Conservation (phyloP, 164 flowering plant species). For the Santalum album region DNA sequence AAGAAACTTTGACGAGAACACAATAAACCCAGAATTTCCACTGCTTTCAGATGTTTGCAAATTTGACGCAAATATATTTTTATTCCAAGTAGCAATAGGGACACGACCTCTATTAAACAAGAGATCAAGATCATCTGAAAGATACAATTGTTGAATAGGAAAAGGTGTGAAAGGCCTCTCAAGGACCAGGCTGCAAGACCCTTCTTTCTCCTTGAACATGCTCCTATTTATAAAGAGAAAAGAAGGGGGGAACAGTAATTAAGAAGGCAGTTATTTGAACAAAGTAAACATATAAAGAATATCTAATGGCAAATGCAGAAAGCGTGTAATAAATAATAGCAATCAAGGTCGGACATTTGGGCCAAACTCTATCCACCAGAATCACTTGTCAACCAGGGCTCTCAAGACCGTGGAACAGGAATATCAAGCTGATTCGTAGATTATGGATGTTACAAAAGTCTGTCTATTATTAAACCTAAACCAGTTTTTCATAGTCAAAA, state of each 20-base stretch:
- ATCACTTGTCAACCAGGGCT: too few relatives aligned
- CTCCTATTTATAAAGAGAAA: conserved; percentile 40
- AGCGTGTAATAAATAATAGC: too few relatives aligned
- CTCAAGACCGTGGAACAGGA: too few relatives aligned
- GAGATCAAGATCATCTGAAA: conserved; percentile 36
- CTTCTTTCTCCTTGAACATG: conserved; percentile 49
- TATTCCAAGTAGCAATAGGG: conserved; percentile 67
- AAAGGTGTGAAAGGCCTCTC: conserved; percentile 86
- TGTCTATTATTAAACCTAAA: too few relatives aligned
- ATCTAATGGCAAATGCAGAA: too few relatives aligned
- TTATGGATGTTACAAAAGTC: too few relatives aligned
- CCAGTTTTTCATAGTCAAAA: too few relatives aligned
- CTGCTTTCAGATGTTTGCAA: conserved; percentile 34
- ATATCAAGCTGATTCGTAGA: too few relatives aligned
- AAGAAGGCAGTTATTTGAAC: not conserved
- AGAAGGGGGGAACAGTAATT: not conserved
- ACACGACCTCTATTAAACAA: conserved; percentile 65
- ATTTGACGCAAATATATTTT: conserved; percentile 31
- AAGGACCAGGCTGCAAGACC: conserved; percentile 62
- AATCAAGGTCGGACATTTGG: too few relatives aligned
- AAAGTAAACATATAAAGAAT: too few relatives aligned
- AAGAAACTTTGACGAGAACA: conserved; percentile 57
- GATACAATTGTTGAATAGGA: conserved; percentile 71
- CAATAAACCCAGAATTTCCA: conserved; percentile 66
- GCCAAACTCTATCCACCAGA: too few relatives aligned